Base-by-base conservation (phyloP, 192 early-diverging fungal genomes). In the Geranomyces variabilis region DNA sequence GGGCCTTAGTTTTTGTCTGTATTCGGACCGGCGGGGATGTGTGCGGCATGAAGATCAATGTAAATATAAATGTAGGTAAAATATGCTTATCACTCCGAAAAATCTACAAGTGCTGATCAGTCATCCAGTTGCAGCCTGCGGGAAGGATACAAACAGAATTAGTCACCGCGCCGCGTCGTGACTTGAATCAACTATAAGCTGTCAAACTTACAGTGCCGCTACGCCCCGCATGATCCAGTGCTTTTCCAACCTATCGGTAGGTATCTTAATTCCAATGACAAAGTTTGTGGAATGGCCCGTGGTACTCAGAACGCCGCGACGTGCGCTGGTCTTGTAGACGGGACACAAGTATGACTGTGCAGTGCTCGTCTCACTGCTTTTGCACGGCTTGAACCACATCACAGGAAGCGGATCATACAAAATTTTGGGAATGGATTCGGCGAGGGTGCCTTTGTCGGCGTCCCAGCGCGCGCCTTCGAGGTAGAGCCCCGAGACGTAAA, bases 271-370 rank as follows among this genome's bases (percentile, higher is more conserved):
- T 26, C 78, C 68, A 34, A 89, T 85, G 14, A 89, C 87, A 63
- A 82, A 89, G 71, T 89, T 89, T 0, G 87, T 89, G 0, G 86
- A 88, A 60, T 89, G 87, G 9, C 87, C 87, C 8, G 87, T 89
- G 17, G 87, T 89, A 17, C 78, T 81, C 13, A 89, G 66, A 19
- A 89, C 83, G 22, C 87, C 87, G 21, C 87, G 56, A 34, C 87
- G 66, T 17, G 87, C 86, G 53, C 83, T 85, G 0, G 87, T 89
- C 71, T 88, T 89, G 75, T 89, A 89, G 2, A 89, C 76, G 15
- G 87, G 87, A 75, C 86, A 88, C 22, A 69, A 74, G 68, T 89
- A 89, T 36, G 53, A 51, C 19, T 1, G 66, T 5, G 29, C 33
- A 57, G 74, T 83, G 8, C 31, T 36, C 30, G 67, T 34, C 0